Base-by-base conservation (phyloP, 2,329 filamentous ascomycete species). In the Paracoccidioides lutzii region DNA sequence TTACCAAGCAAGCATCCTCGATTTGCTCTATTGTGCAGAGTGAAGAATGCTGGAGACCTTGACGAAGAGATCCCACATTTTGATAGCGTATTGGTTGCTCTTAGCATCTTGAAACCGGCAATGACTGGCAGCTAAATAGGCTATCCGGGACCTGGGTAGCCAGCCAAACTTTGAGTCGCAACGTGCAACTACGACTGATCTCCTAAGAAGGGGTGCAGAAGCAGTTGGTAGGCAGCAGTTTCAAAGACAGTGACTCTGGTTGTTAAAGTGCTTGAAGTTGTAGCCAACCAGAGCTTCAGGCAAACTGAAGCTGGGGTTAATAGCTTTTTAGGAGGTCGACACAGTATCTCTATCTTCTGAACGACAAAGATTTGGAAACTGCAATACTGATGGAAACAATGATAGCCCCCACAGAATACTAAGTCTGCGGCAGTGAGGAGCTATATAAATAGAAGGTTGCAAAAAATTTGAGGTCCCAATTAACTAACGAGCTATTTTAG, bases 41-140 rank as follows among this genome's bases (percentile, higher is more conserved):
- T 42, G 8, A 35, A 15, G 12, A 38, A 43, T 15, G 48, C 2
- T 14, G 33, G 52, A 51, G 54, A 53, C 28, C 46, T 49, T 14
- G 48, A 51, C 37, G 53, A 28, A 28, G 40, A 38, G 9, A 32
- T 12, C 9, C 46, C 46, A 32, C 46, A 49, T 46, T 49, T 52
- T 37, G 58, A 46, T 1, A 48, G 38, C 7, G 45, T 28, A 38
- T 52, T 55, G 28, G 58, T 55, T 33, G 49, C 53, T n/a, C 53
- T 54, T 49, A 59, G 54, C 58, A 59, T 59, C 8, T 44, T 54
- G 38, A 15, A 22, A 22, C 38, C 1, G 49, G 28, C 14, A 28
- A 40, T 33, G 15, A 14, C 28, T 32, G 49, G 22, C 22, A 12
- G 22, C 49, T 28, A 46, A 33, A 48, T 33, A 7, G 1, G 37